Conservation (phyloP, 108 stramenopile genomes). For the Cyclotella kingstonii region DNA sequence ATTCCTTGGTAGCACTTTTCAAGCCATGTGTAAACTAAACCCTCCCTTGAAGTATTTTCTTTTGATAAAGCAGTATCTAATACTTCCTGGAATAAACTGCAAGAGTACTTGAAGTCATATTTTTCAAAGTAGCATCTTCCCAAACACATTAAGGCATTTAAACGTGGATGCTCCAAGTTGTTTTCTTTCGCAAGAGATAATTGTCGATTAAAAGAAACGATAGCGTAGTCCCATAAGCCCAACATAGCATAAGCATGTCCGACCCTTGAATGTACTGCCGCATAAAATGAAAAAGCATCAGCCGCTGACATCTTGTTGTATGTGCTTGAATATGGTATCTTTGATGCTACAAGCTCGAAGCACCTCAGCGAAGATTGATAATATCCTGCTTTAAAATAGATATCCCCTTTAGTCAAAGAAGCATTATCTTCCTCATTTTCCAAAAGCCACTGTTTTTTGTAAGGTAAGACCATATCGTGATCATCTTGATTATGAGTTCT, state of each 20-base stretch:
- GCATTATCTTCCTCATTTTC: conserved; percentile 10
- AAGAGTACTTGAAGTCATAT: conserved; percentile 28
- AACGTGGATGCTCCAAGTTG: conserved; percentile 4
- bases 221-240: conserved; percentile 20
- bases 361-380: conserved; percentile 13
- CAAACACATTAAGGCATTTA: conserved; percentile 25
- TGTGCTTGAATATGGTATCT: no score
- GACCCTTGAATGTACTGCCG: conserved; percentile 20
- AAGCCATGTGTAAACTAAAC: conserved; percentile 20
- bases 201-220: conserved; percentile 23
- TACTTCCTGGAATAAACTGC: conserved; percentile 24
- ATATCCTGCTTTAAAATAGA: conserved; percentile 11
- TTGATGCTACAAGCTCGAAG: conserved; percentile 12
- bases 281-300: conserved; percentile 8
- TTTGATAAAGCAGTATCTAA: conserved; percentile 12
- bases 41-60: conserved; percentile 19
- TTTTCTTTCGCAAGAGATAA: conserved; percentile 31
- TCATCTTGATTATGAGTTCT: neutral
- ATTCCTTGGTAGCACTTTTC: conserved; percentile 24
- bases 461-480: neutral
- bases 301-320: conserved; percentile 2
- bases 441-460: neutral
- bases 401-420: conserved; percentile 11
- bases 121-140: conserved; percentile 37
- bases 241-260: conserved; percentile 11